Base-by-base conservation (phyloP, 805 yeast genomes). In the Hanseniaspora meyeri region DNA sequence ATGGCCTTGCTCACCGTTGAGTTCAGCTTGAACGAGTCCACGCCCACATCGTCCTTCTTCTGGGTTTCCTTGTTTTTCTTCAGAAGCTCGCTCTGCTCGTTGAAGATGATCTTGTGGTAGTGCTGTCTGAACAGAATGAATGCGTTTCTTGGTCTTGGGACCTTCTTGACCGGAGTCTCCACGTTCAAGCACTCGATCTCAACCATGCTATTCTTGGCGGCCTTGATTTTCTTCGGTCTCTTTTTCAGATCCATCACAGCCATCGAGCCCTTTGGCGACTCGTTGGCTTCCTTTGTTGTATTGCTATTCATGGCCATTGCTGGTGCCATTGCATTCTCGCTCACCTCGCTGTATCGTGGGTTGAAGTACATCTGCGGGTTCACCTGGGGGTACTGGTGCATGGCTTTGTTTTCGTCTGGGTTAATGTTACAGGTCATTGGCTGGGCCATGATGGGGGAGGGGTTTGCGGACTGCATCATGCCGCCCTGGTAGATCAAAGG, bases 101-200 rank as follows among this genome's bases (percentile, higher is more conserved):
- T 47, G 37, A 48, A 53, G 7, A 53, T 53, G 11, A 46, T 29
- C 24, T 43, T 89, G 65, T 87, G 95, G 62, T 86, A 82, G 63
- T 85, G 87, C 67, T 88, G 96, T 61, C 96, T 79, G 70, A 84
- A 87, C 43, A 87, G 72, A 47, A 87, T 87, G 66, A 87, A 87
- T 0, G 95, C 95, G 65, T 87, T 87, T 67, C 93, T 74, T 14
- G 95, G 95, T 62, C 93, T 75, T 36, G 93, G 95, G 55, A 87
- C 87, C 46, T 59, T 57, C 36, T 57, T 55, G n/a, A 45, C 29
- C 9, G 56, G 51, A 10, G 56, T 4, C 36, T 46, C 49, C 9
- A 49, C 36, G 17, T 57, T 50, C 34, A 51, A 50, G 48, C 46
- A 49, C 36, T 52, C 56, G 37, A 36, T 36, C 42, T 49, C 51